phyloP scores from a whole-genome alignment of 257 asterid genomes.

The Jasminum sambac region DNA sequence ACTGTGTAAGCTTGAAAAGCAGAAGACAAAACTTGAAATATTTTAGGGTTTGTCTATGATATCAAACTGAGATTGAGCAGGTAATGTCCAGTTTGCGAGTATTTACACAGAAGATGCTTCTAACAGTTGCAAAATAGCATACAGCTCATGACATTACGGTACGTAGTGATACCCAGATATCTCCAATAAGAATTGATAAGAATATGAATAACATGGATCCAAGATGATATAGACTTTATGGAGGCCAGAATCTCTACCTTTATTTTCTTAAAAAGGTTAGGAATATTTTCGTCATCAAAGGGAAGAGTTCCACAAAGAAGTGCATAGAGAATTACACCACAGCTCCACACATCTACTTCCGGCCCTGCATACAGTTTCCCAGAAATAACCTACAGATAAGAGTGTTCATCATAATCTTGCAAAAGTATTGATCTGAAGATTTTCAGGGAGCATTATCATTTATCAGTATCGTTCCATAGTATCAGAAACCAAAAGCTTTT shows the following conservation, averaged over 20 bases:
- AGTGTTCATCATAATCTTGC: constrained; percentile 19
- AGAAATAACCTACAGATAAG: constrained; percentile 72
- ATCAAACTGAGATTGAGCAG: constrained; percentile 15
- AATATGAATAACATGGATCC: neutral
- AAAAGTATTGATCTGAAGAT: neutral
- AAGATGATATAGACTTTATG: constrained; percentile 1
- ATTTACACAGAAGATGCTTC: constrained; percentile 9
- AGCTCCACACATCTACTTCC: constrained; percentile 99
- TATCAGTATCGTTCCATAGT: constrained; percentile 2
- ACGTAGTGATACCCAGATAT: neutral
- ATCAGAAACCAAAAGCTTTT: constrained; percentile 2
- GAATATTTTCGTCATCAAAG: constrained; percentile 94
- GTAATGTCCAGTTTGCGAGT: neutral
- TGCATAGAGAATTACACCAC: constrained; percentile 97
- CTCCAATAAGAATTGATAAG: constrained; percentile 1
- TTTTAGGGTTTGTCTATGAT: neutral
- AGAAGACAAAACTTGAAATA: neutral
- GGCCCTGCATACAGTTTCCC: constrained; percentile 97
- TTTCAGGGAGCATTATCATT: neutral
- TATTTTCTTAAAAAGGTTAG: constrained; percentile 93
- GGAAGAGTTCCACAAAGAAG: constrained; percentile 99
- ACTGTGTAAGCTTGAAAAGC: neutral
- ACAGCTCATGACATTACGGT: constrained; percentile 1
- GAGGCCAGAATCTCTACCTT: constrained; percentile 51
- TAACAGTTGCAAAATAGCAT: constrained; percentile 4